Conservation (phyloP, 202 grass and related monocot genomes). For the Musa balbisiana region DNA sequence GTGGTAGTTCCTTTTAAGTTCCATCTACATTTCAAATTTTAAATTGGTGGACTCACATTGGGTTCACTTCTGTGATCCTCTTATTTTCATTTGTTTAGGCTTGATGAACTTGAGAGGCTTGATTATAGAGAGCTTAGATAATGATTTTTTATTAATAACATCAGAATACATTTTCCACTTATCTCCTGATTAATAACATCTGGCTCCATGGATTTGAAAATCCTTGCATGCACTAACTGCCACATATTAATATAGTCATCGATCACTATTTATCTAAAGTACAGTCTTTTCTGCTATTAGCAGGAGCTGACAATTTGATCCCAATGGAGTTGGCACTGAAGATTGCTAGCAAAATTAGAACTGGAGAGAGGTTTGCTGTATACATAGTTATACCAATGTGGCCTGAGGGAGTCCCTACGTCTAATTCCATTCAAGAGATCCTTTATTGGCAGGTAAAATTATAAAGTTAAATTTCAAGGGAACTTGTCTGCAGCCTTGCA, state of each 20-base stretch:
- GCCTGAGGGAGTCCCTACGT: conserved; percentile 67
- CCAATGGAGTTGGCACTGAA: conserved; percentile 84
- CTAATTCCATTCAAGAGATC: conserved; percentile 56
- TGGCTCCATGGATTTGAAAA: no score
- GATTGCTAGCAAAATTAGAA: conserved; percentile 77
- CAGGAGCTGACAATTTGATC: conserved; percentile 83
- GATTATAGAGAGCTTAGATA: not conserved
- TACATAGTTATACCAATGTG: conserved; percentile 90
- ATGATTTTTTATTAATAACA: not conserved
- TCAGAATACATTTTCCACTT: not conserved
- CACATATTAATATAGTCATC: not conserved
- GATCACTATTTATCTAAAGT: not conserved
- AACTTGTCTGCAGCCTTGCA: not conserved
- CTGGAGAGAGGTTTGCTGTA: conserved; percentile 63
- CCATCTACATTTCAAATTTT: no score
- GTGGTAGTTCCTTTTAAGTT: no score
- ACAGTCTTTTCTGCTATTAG: not conserved
- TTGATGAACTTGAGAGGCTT: not conserved
- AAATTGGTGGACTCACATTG: no score
- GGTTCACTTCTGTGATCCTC: not conserved
- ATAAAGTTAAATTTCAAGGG: not conserved
- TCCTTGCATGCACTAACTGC: not conserved
- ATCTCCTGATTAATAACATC: no score
- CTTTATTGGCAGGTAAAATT: conserved; percentile 73
- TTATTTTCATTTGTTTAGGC: not conserved